These are phyloP conservation scores for Aplosporella prunicola DNA, from an alignment of 2,329 filamentous ascomycete genomes.

Conservation along the genomic window DNA sequence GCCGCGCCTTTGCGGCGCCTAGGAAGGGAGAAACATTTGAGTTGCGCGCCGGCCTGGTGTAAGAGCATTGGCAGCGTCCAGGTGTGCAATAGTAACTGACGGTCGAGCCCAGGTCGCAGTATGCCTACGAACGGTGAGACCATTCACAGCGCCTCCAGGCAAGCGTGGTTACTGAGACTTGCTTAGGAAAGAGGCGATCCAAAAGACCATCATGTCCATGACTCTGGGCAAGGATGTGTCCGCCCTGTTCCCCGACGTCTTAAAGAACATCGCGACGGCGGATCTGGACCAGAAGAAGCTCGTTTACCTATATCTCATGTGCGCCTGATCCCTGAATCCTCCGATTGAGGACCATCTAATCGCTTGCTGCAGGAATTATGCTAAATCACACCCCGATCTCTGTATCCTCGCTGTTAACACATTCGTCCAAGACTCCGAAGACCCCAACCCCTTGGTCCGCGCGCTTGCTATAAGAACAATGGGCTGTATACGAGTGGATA, in stretches of 20 bases:
- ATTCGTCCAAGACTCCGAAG: constrained; percentile 97
- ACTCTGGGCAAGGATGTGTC: constrained; percentile 98
- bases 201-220: constrained; percentile 99
- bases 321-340: constrained; percentile 23
- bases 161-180: constrained; percentile 24
- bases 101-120: constrained; percentile 64
- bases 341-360: constrained; percentile 11
- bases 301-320: constrained; percentile 97
- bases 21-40: constrained; percentile 98
- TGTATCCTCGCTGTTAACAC: constrained; percentile 99
- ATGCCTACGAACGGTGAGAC: constrained; percentile 79
- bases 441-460: constrained; percentile 90
- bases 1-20: constrained; percentile 84
- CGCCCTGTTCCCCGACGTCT: constrained; percentile 87
- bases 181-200: constrained; percentile 83
- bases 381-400: constrained; percentile 95
- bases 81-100: constrained; percentile 17
- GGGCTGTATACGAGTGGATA: constrained; percentile 96
- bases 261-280: constrained; percentile 94
- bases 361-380: constrained; percentile 69
- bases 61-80: constrained; percentile 17
- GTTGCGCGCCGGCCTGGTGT: constrained; percentile 81
- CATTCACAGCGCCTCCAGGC: constrained; percentile 5
- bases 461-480: constrained; percentile 94
- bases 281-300: constrained; percentile 99